These are phyloP conservation scores for Echeveria elegans DNA, from an alignment of 164 flowering plant species.

Conservation along the genomic window DNA sequence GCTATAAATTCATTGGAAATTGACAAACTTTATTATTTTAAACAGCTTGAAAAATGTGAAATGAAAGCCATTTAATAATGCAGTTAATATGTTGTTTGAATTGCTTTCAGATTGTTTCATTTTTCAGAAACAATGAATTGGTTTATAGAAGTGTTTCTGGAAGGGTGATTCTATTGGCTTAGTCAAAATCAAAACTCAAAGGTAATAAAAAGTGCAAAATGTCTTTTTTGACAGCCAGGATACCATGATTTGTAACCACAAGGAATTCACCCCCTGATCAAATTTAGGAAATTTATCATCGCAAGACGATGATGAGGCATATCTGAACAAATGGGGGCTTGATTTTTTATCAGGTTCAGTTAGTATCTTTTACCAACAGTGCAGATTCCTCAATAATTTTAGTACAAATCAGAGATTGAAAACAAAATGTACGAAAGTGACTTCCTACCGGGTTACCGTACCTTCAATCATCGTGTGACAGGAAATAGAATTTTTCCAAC, in stretches of 20 bases:
- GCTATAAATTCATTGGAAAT: constrained; percentile 3
- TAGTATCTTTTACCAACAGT: not conserved
- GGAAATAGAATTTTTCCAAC: not conserved
- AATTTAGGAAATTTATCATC: no score
- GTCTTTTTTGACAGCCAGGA: not conserved
- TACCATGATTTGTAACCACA: not conserved
- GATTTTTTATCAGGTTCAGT: no score
- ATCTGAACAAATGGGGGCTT: no score
- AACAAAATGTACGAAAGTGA: not conserved
- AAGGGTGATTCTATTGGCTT: not conserved
- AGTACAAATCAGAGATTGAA: not conserved
- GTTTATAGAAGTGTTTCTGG: not conserved
- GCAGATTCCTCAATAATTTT: not conserved
- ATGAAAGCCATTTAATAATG: not conserved
- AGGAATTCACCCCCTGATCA: not conserved
- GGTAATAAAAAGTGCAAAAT: not conserved
- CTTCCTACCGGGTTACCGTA: not conserved
- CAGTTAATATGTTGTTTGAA: not conserved
- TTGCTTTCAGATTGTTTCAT: not conserved
- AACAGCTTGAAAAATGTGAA: not conserved
- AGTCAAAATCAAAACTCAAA: not conserved
- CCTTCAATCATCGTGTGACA: not conserved
- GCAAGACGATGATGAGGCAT: not conserved
- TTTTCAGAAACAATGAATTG: not conserved
- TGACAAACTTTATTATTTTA: not conserved